phyloP scores from a whole-genome alignment of 208 protist genomes.

The Leishmania lainsoni region DNA sequence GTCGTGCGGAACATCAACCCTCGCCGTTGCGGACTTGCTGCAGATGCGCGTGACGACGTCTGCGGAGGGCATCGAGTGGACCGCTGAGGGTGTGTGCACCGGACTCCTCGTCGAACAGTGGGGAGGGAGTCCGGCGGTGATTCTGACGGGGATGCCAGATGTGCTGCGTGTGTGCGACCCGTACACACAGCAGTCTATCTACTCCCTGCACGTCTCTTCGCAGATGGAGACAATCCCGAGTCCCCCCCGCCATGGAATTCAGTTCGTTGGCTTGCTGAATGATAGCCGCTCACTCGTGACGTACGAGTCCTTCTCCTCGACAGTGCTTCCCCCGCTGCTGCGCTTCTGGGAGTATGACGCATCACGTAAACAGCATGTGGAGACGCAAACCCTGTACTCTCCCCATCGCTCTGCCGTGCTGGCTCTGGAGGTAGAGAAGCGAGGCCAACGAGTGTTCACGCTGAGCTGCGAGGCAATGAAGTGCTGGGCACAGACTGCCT shows the following conservation, averaged over 20 bases:
- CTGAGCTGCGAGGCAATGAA: constrained; percentile 70
- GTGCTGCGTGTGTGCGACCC: constrained; percentile 86
- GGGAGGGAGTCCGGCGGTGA: constrained; percentile 71
- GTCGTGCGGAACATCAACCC: constrained; percentile 65
- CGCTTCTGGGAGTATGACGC: constrained; percentile 85
- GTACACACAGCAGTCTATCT: constrained; percentile 84
- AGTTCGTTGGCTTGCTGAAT: constrained; percentile 69
- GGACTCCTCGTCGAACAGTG: constrained; percentile 77
- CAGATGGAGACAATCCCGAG: constrained; percentile 83
- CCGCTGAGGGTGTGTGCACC: constrained; percentile 56
- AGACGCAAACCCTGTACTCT: constrained; percentile 75
- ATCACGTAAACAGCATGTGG: constrained; percentile 55
- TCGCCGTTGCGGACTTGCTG: constrained; percentile 69
- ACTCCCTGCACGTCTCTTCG: constrained; percentile 87
- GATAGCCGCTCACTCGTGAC: constrained; percentile 76
- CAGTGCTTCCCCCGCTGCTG: constrained; percentile 63
- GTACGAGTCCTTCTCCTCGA: constrained; percentile 74
- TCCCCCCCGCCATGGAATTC: constrained; percentile 77
- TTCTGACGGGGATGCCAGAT: constrained; percentile 80
- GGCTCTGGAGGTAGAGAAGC: constrained; percentile 61
- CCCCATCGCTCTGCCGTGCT: constrained; percentile 69
- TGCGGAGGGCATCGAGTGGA: constrained; percentile 87
- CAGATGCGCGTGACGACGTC: constrained; percentile 60
- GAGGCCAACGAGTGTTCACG: constrained; percentile 71
- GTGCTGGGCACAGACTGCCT: constrained; percentile 70